Conservation (phyloP, 371 early-diverging fungal species). For the Mucor mucedo region DNA sequence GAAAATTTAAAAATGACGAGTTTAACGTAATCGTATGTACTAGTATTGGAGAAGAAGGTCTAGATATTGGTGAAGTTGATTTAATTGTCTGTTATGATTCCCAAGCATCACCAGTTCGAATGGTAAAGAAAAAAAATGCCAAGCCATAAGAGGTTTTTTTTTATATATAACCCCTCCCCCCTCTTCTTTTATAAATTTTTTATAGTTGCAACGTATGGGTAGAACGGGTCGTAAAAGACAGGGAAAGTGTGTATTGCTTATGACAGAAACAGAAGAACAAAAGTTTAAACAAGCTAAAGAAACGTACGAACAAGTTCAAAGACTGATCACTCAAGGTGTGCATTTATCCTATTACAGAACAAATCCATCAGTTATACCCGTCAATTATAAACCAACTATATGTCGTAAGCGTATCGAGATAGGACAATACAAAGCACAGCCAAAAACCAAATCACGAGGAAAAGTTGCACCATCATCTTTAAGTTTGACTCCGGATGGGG, state of each 20-base stretch:
- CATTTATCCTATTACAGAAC: slow-evolving; percentile 23
- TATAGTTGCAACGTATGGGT: slow-evolving; percentile 90
- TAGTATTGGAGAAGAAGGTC: slow-evolving; percentile 95
- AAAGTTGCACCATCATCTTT: background rate
- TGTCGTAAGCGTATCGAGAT: slow-evolving; percentile 34
- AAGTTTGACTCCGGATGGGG: background rate
- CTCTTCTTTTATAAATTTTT: background rate
- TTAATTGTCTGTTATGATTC: slow-evolving; percentile 92
- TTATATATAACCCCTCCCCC: background rate
- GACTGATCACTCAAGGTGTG: slow-evolving; percentile 38
- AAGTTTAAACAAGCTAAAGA: slow-evolving; percentile 66
- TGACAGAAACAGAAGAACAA: slow-evolving; percentile 83
- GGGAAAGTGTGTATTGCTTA: slow-evolving; percentile 81
- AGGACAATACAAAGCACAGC: slow-evolving; percentile 27
- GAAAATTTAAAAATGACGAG: slow-evolving; percentile 71
- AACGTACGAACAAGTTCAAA: slow-evolving; percentile 65
- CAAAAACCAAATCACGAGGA: slow-evolving; percentile 4
- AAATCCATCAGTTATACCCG: slow-evolving; percentile 55
- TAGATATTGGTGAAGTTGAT: slow-evolving; percentile 97
- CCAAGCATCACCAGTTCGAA: slow-evolving; percentile 81
- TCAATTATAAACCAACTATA: slow-evolving; percentile 51
- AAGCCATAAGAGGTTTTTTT: background rate
- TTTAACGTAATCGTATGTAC: slow-evolving; percentile 91
- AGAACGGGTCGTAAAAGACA: slow-evolving; percentile 92
- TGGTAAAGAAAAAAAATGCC: slow-evolving; percentile 46